Conservation (phyloP, 441 rosid genomes). For the Hura crepitans region DNA sequence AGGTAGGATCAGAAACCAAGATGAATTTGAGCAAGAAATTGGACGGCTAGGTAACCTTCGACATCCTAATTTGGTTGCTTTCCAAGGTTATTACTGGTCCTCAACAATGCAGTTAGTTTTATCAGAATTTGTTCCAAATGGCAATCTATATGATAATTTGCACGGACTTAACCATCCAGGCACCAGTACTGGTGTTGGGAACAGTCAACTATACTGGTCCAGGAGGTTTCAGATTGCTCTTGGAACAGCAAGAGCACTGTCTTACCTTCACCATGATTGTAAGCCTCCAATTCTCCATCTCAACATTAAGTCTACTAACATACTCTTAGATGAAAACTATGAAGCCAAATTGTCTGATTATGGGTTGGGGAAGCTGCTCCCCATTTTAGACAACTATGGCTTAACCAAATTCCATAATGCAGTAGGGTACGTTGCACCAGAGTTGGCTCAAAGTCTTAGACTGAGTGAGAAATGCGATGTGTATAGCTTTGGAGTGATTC, state of each 20-base stretch:
- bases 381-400: constrained; percentile 66
- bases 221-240: constrained; percentile 86
- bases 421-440: constrained; percentile 93
- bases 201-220: constrained; percentile 62
- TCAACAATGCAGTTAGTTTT: constrained; percentile 71
- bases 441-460: constrained; percentile 76
- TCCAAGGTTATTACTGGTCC: constrained; percentile 92
- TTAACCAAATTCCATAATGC: constrained; percentile 71
- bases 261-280: constrained; percentile 88
- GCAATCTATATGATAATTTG: constrained; percentile 75
- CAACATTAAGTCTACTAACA: constrained; percentile 78
- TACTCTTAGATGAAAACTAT: constrained; percentile 71
- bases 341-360: constrained; percentile 81
- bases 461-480: constrained; percentile 82
- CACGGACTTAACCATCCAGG: constrained; percentile 53
- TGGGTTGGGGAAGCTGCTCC: constrained; percentile 75
- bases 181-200: constrained; percentile 61
- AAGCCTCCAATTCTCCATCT: constrained; percentile 84
- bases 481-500: constrained; percentile 84
- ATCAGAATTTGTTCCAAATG: constrained; percentile 64
- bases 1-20: constrained; percentile 84
- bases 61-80: constrained; percentile 68
- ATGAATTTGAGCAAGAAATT: constrained; percentile 87
- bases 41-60: constrained; percentile 67
- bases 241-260: constrained; percentile 78